phyloP scores from a whole-genome alignment of 768 basidiomycete genomes.

The Hericium erinaceus region DNA sequence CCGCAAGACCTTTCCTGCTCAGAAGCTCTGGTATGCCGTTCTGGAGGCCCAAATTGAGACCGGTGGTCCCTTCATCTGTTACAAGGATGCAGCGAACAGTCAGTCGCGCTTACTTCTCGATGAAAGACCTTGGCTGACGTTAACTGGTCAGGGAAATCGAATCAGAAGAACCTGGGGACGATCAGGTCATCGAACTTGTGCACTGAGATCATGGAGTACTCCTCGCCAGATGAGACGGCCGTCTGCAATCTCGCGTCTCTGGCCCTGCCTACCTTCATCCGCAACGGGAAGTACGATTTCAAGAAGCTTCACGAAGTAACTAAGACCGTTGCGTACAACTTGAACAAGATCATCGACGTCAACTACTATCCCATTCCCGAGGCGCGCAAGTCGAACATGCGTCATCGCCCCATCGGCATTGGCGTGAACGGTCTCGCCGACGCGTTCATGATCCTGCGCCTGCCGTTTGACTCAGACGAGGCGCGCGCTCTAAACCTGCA shows the following conservation, averaged over 20 bases:
- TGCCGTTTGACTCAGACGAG: constrained; percentile 88
- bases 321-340: constrained; percentile 88
- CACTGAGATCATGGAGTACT: constrained; percentile 98
- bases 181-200: constrained; percentile 99
- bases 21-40: constrained; percentile 98
- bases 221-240: constrained; percentile 92
- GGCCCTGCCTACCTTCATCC: constrained; percentile 87
- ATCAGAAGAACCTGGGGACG: constrained; percentile 96
- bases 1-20: constrained; percentile 78
- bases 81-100: constrained; percentile 96
- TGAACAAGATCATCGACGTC: constrained; percentile 89
- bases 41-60: constrained; percentile 97
- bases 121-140: not conserved
- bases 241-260: constrained; percentile 98
- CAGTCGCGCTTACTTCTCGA: constrained; percentile 19
- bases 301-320: constrained; percentile 88
- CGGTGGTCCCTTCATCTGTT: constrained; percentile 97
- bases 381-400: constrained; percentile 88
- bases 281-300: constrained; percentile 82
- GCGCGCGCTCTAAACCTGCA: constrained; percentile 86
- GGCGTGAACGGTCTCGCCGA: constrained; percentile 98
- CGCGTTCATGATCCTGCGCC: constrained; percentile 91
- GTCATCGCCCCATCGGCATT: constrained; percentile 94
- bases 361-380: constrained; percentile 95
- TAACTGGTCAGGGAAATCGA: constrained; percentile 69